Base-by-base conservation (phyloP, 306 rosid species). In the Vigna angularis region DNA sequence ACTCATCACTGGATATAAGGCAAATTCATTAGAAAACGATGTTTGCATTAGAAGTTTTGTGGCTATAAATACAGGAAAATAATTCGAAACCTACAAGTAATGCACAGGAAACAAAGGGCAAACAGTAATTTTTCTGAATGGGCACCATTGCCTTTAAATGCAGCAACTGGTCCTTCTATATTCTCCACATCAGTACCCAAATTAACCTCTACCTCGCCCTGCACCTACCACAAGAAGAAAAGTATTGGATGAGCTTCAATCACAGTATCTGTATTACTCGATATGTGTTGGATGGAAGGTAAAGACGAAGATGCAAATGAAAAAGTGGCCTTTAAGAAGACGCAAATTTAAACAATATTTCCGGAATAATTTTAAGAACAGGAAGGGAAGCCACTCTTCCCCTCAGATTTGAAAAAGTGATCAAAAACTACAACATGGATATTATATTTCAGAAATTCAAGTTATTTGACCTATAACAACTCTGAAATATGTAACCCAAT, bases 201-300 rank as follows among this genome's bases (percentile, higher is more conserved):
- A 85, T 87, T 80, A 91, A 64, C 89, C 96, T 69, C 96, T 83
- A 11, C 93, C 91, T 51, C 93, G 83, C 34, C 93, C 93, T 63
- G 87, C 89, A 82, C 91, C 89, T 83, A 83, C 17, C 52, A 81
- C 28, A 67, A 73, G 18, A 65, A 67, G 30, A 64, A 59, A 69
- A 52, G 40, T 17, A 58, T 24, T 55, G 66, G 26, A 70, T 71
- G 53, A 72, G 81, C 69, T 68, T 68, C 18, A 44, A 45, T 53
- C 66, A 55, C 50, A 72, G 73, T 28, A 38, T 72, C 74, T 28
- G 13, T 17, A 78, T 30, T n/a, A 74, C 10, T 15, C 52, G 58
- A 70, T 34, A 34, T 48, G 50, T 20, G n/a, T 44, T 38, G 28
- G 17, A 51, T 75, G 40, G 11, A 51, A 57, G 18, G 53, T 24